Conservation (phyloP, 202 grass and related monocot genomes). For the Bolboschoenoplectus hybrid region DNA sequence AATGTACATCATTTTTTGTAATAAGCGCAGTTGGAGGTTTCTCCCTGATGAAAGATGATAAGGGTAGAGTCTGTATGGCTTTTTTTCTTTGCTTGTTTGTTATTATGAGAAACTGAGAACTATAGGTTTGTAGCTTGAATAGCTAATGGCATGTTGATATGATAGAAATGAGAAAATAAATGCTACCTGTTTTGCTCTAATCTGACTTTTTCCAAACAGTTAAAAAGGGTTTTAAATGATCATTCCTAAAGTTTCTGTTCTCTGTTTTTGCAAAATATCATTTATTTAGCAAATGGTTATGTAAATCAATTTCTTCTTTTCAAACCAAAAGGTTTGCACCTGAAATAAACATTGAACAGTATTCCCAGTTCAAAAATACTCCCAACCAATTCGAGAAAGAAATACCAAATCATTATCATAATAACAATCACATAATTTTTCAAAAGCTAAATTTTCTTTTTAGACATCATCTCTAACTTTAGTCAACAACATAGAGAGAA, state of each 20-base stretch:
- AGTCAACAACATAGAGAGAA: slow-evolving; percentile 29
- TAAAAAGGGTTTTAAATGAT: not conserved
- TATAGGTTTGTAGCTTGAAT: not conserved
- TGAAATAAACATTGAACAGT: not conserved
- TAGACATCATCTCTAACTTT: slow-evolving; percentile 1
- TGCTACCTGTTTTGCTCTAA: not conserved
- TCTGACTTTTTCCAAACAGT: not conserved
- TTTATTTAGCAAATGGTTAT: not conserved
- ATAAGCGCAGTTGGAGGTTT: slow-evolving; percentile 12
- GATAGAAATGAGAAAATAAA: slow-evolving; percentile 20
- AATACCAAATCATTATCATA: not conserved
- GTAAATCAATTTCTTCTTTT: not conserved
- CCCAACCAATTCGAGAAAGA: not conserved
- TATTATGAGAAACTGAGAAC: not conserved
- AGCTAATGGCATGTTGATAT: slow-evolving; percentile 18
- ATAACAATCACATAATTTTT: slow-evolving; percentile 2
- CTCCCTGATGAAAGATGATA: not conserved
- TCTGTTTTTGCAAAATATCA: not conserved
- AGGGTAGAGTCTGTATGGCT: not conserved
- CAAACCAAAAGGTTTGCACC: not conserved
- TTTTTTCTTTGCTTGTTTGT: not conserved
- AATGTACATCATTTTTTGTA: slow-evolving; percentile 26
- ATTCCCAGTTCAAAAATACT: not conserved
- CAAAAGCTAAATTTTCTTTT: slow-evolving; percentile 2
- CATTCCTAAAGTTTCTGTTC: not conserved